Conservation (phyloP, 1,284 basidiomycete genomes). For the Ganoderma boninense region DNA sequence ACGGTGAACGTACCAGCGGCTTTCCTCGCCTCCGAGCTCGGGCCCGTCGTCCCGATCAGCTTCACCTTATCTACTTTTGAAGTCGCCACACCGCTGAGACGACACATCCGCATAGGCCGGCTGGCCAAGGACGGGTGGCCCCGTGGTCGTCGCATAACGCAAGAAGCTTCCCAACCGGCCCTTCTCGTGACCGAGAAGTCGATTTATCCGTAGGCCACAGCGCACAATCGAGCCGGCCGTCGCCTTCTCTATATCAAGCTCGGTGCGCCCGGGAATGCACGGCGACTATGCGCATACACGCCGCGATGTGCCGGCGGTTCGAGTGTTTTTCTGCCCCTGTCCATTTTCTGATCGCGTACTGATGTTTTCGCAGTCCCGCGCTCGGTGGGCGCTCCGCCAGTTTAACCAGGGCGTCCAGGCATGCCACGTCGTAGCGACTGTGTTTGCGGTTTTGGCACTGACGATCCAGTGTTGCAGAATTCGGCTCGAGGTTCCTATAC, state of each 20-base stretch:
- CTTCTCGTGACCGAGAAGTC: neutral
- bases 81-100: neutral
- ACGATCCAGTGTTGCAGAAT: neutral
- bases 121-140: neutral
- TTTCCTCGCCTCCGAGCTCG: neutral
- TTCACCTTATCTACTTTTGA: neutral
- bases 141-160: neutral
- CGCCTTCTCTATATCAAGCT: neutral
- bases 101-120: neutral
- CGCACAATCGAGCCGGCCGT: slow-evolving; percentile 1
- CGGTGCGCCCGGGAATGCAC: neutral
- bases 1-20: neutral
- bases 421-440: neutral
- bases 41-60: neutral
- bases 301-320: neutral
- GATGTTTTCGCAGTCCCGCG: neutral
- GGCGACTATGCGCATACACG: neutral
- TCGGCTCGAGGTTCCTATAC: neutral
- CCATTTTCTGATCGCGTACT: neutral
- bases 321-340: neutral
- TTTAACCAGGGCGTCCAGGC: neutral
- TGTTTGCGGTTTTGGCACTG: slow-evolving; percentile 3
- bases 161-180: neutral
- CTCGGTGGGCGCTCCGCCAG: neutral
- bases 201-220: neutral